Percentiles rank a stretch among this genome's conserved stretches.
Evolutionary conservation across 73 alveolate species (phyloP).

Genomic region (Paramecium primaurelia): DNA sequence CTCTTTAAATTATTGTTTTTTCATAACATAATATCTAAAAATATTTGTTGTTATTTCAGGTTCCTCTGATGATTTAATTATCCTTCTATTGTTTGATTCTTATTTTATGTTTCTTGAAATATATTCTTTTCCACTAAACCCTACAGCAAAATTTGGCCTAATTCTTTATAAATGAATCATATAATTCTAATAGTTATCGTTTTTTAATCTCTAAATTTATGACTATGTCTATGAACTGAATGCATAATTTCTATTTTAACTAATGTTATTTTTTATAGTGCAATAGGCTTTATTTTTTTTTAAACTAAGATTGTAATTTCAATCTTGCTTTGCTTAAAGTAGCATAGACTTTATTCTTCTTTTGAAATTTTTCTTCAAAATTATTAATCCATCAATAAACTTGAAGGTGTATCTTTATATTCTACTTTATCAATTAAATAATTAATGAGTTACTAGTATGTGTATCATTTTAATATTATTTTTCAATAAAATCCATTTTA

Average conservation of each 20-base stretch:
- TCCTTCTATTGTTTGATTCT: not conserved
- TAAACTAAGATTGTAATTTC: not conserved
- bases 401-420: not conserved
- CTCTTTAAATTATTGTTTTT: not conserved
- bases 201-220: not conserved
- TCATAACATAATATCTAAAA: not conserved
- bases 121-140: conserved; percentile 21
- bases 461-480: not conserved
- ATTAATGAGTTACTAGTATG: not conserved
- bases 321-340: conserved; percentile 7
- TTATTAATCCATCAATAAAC: not conserved
- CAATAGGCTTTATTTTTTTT: not conserved
- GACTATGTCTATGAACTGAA: not conserved
- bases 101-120: not conserved
- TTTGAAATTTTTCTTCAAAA: not conserved
- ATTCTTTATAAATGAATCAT: not conserved
- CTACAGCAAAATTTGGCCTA: conserved; percentile 34
- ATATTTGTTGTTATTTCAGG: not conserved
- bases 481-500: not conserved
- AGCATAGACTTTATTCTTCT: not conserved
- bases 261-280: not conserved
- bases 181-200: not conserved
- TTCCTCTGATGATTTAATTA: not conserved
- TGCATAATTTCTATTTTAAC: not conserved
- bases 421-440: not conserved